A percentile compares a stretch with the other conserved stretches of the same genome.
These are phyloP conservation scores for Nasturtium officinale DNA, from an alignment of 345 rosid species.

Conservation along the genomic window DNA sequence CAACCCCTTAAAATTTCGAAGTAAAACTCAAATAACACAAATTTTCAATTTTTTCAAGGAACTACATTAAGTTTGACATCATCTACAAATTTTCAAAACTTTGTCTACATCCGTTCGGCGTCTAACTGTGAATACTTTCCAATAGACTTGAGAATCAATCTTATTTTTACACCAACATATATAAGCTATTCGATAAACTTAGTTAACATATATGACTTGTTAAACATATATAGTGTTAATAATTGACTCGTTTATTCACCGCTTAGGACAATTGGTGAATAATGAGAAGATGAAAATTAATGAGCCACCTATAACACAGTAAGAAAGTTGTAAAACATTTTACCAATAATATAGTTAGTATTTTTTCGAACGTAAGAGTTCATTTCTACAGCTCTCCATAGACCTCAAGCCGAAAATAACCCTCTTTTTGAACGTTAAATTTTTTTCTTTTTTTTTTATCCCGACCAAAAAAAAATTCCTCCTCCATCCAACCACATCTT, in stretches of 20 bases:
- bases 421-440: not conserved
- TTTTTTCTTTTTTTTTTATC: not conserved
- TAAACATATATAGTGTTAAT: no score
- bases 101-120: no score
- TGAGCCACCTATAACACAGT: not conserved
- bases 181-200: not conserved
- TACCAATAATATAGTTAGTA: not conserved
- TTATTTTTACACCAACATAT: not conserved
- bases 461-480: not conserved
- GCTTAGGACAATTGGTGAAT: not conserved
- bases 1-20: not conserved
- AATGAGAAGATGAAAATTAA: not conserved
- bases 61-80: not conserved
- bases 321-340: slow-evolving; percentile 3
- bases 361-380: not conserved
- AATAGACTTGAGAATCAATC: not conserved
- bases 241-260: no score
- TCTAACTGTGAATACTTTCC: not conserved
- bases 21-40: not conserved
- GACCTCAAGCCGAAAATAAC: not conserved
- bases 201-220: not conserved
- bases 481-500: not conserved
- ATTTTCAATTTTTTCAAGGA: not conserved
- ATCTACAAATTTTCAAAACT: no score
- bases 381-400: not conserved